These are phyloP conservation scores for Rhinocladiella similis DNA, from an alignment of 2,329 filamentous ascomycete genomes.

Conservation along the genomic window DNA sequence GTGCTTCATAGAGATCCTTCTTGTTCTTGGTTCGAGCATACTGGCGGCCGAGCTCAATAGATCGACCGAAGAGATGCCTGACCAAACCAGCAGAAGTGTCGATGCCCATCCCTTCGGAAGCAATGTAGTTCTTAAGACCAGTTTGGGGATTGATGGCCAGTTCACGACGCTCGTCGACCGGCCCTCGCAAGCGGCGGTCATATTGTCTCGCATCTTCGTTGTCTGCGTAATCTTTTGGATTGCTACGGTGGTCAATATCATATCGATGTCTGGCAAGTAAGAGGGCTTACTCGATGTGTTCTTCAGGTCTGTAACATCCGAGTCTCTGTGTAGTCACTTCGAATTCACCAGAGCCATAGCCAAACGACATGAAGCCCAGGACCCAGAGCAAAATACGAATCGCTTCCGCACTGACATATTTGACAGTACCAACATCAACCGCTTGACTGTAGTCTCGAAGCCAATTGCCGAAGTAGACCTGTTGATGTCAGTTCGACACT, in stretches of 20 bases:
- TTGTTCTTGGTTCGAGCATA: constrained; percentile 68
- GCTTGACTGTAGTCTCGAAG: constrained; percentile 90
- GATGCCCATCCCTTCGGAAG: constrained; percentile 75
- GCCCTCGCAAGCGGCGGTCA: constrained; percentile 76
- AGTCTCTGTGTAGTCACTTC: constrained; percentile 78
- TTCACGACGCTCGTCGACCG: constrained; percentile 76
- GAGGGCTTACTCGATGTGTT: constrained; percentile 70
- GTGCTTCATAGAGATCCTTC: constrained; percentile 81
- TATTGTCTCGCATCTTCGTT: constrained; percentile 83
- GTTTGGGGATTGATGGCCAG: constrained; percentile 73
- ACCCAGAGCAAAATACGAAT: constrained; percentile 88
- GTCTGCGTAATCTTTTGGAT: constrained; percentile 81
- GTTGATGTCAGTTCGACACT: constrained; percentile 29
- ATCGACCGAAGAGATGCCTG: constrained; percentile 68
- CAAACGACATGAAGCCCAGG: constrained; percentile 85
- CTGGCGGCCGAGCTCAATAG: constrained; percentile 75
- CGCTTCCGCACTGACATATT: constrained; percentile 84
- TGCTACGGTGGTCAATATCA: constrained; percentile 31
- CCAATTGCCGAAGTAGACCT: constrained; percentile 97
- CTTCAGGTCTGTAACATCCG: constrained; percentile 78
- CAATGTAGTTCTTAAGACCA: constrained; percentile 91
- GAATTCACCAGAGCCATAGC: constrained; percentile 80
- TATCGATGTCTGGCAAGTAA: neutral
- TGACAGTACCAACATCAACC: constrained; percentile 89
- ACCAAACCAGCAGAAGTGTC: constrained; percentile 80